Percentiles rank a stretch among this genome's conserved stretches.
Evolutionary conservation across 2,329 filamentous ascomycete genomes (phyloP).

Genomic region (Fusarium sp.): DNA sequence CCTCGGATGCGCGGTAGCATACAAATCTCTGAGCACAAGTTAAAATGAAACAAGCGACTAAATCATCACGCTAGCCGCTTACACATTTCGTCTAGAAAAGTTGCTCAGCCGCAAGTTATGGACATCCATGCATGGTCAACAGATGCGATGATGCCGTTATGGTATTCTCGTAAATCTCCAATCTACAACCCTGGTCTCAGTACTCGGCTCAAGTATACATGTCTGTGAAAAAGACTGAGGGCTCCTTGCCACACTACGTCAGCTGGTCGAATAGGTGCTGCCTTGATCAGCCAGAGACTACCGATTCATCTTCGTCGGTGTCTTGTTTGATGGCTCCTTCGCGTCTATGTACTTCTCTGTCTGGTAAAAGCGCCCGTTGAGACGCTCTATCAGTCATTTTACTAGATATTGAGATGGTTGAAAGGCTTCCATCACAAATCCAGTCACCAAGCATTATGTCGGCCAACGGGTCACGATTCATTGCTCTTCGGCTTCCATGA

Average conservation of each 20-base stretch:
- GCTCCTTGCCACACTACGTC: background rate
- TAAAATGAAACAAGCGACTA: slow-evolving; percentile 33
- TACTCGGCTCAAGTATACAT: background rate
- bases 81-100: slow-evolving; percentile 5
- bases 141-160: slow-evolving; percentile 34
- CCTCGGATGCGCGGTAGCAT: slow-evolving; percentile 7
- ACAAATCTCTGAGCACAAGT: slow-evolving; percentile 5
- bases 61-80: slow-evolving; percentile 42
- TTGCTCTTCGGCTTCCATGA: background rate
- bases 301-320: background rate
- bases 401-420: slow-evolving; percentile 8
- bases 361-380: background rate
- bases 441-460: background rate
- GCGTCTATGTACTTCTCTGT: background rate
- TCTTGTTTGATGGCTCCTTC: background rate
- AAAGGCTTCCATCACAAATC: slow-evolving; percentile 19
- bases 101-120: slow-evolving; percentile 31
- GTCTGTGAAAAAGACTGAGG: background rate
- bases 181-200: slow-evolving; percentile 20
- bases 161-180: slow-evolving; percentile 22
- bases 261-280: background rate
- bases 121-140: slow-evolving; percentile 17
- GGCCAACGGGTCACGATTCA: background rate
- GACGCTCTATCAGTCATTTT: slow-evolving; percentile 6
- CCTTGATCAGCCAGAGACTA: background rate